These are phyloP conservation scores for Cryptococcus maquisensis DNA, from an alignment of 1,284 basidiomycete species.

Conservation along the genomic window DNA sequence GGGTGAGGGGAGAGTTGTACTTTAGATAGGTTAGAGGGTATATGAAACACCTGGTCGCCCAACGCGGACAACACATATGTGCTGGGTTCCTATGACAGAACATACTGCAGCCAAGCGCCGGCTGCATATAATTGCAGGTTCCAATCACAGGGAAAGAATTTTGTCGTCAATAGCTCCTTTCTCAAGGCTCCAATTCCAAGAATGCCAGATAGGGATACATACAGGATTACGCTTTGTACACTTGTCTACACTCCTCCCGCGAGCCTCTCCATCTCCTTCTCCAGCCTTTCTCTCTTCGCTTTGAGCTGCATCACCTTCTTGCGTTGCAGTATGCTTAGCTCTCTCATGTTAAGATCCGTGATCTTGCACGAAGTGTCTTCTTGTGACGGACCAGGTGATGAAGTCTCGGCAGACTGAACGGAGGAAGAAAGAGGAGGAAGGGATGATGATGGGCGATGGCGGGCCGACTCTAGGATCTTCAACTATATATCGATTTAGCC, in stretches of 20 bases:
- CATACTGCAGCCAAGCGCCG: too few species aligned
- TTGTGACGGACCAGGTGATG: neutral
- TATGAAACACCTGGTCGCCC: too few species aligned
- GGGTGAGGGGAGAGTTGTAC: too few species aligned
- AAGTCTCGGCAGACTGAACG: neutral
- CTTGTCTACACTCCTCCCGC: neutral
- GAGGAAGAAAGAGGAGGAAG: neutral
- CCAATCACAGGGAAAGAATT: too few species aligned
- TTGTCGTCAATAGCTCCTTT: too few species aligned
- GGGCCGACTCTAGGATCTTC: constrained; percentile 24
- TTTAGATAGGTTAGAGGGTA: too few species aligned
- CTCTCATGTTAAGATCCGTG: constrained; percentile 31
- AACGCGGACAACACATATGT: too few species aligned
- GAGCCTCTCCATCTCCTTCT: constrained; percentile 39
- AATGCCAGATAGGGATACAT: too few species aligned
- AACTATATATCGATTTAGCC: constrained; percentile 3
- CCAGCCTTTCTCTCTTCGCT: constrained; percentile 39
- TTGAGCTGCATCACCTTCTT: constrained; percentile 39
- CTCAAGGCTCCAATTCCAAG: too few species aligned
- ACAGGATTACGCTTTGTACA: neutral
- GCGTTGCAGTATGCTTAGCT: constrained; percentile 34
- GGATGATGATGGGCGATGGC: neutral
- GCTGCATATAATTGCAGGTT: too few species aligned
- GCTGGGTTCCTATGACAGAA: too few species aligned
- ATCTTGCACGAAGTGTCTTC: constrained; percentile 16